Evolutionary conservation across 208 protist genomes (phyloP), one percentile per base, ranked within the genome.

Genomic region (Porcisia deanei): DNA sequence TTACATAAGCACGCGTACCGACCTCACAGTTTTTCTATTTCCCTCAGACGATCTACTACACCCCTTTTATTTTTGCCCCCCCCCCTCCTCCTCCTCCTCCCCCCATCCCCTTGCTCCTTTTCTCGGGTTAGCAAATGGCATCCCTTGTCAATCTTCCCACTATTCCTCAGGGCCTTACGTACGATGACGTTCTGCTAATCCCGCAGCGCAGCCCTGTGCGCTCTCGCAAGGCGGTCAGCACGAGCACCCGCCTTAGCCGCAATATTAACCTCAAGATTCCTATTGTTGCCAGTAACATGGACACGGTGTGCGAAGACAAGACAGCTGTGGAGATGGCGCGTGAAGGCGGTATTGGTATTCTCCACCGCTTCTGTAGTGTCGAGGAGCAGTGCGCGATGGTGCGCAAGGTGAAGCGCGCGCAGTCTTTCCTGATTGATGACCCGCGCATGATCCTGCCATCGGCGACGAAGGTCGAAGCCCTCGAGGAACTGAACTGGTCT

Each of bases 231-330:
- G 59, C 82, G 18, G 91, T 96, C 16, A 85, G 58, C 69, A 94
- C 90, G 5, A 73, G 39, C 22, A 95, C 94, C 8, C 79, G 83
- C 39, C 85, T 97, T 45, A 91, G 88, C 25, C 88, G 87, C 69
- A 85, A 94, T 77, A 89, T 96, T 66, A 84, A 76, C 20, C 81
- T 97, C 6, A 69, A 89, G 58, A 91, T 96, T 14, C 94, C 94
- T 41, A 91, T 97, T 66, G 91, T 97, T 39, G 92, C 92, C n/a
- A 94, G 88, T 70, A 97, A 97, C 85, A 97, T 97, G 94, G 94
- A 97, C 81, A 97, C 94, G 34, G 94, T 97, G 22, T 96, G 91
- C 79, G 93, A 97, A 74, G 88, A 94, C 79, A 88, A 96, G 83
- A 97, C 86, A 5, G 91, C 93, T 53, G 85, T 97, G 30, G 84